Evolutionary conservation across 2,329 filamentous ascomycete species (phyloP).

Genomic region (Phyllosticta citrichinensis): DNA sequence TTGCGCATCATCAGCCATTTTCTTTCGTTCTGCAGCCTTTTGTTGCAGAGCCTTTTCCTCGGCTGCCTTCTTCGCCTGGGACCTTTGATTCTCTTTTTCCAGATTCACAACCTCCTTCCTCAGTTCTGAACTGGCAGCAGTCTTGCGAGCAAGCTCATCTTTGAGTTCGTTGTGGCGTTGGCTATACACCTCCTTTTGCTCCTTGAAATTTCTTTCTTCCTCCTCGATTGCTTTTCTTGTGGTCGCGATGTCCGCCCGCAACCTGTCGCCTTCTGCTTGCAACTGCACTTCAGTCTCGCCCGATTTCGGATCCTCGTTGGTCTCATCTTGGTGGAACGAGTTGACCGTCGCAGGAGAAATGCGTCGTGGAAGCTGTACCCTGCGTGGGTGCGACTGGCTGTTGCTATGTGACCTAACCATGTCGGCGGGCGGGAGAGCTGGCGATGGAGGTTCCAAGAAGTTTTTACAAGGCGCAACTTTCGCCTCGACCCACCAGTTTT

Average conservation of each 20-base stretch:
- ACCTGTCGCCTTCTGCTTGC: constrained; percentile 67
- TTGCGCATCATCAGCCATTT: constrained; percentile 58
- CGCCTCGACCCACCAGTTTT: constrained; percentile 42
- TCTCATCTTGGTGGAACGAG: constrained; percentile 3
- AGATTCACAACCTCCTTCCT: constrained; percentile 70
- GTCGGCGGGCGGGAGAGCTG: constrained; percentile 50
- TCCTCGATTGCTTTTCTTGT: constrained; percentile 58
- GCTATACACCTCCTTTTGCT: constrained; percentile 43
- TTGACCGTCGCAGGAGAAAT: constrained; percentile 53
- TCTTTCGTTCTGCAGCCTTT: constrained; percentile 57
- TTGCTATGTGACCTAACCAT: constrained; percentile 57
- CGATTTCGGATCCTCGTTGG: background rate
- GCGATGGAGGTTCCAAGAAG: constrained; percentile 50
- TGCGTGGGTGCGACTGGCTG: constrained; percentile 44
- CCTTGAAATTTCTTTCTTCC: constrained; percentile 42
- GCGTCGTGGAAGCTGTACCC: constrained; percentile 62
- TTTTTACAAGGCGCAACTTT: constrained; percentile 43
- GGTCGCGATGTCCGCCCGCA: constrained; percentile 77
- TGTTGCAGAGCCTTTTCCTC: constrained; percentile 64
- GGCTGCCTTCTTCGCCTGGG: constrained; percentile 67
- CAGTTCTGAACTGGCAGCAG: constrained; percentile 77
- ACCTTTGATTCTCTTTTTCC: constrained; percentile 70
- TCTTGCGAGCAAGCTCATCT: constrained; percentile 74
- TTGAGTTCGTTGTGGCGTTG: constrained; percentile 72
- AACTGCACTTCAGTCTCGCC: constrained; percentile 64